Evolutionary conservation across 78 protist genomes (phyloP), one percentile per base, ranked within the genome.

Genomic region (Emiliania huxleyi): DNA sequence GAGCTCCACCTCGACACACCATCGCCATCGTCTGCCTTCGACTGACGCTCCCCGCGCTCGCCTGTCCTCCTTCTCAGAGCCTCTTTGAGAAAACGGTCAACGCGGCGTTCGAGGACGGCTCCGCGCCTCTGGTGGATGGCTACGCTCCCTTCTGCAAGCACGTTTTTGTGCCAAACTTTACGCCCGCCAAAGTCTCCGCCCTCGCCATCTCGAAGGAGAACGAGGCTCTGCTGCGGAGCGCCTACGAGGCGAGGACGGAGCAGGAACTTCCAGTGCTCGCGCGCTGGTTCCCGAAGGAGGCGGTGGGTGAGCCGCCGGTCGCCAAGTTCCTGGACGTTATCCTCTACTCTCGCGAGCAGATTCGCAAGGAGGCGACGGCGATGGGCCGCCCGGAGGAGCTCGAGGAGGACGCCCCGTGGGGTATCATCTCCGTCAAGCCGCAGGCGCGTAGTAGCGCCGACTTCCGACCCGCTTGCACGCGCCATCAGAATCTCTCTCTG

Each of bases 61-160:
- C n/a, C n/a, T n/a, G n/a, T n/a, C n/a, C n/a, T n/a, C n/a, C n/a
- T n/a, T n/a, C n/a, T n/a, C n/a, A n/a, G n/a, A n/a, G n/a, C n/a
- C n/a, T n/a, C n/a, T n/a, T n/a, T n/a, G n/a, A n/a, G n/a, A n/a
- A n/a, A n/a, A n/a, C n/a, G n/a, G n/a, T 52, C 77, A 87, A 52
- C 46, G 75, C 19, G 23, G 15, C 21, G 44, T 37, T 6, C 40
- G 69, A 26, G 23, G 15, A 3, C 6, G 29, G 40, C 44, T 29
- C 6, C 45, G 44, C 3, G 45, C 40, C 42, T 0, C 71, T 92
- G 21, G 91, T 87, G 37, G 95, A 93, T 3, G 95, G 95, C 2
- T 93, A 93, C 49, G 95, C 95, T 18, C 91, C 95, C 5, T 93
- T 93, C 22, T 93, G 95, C 95, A 93, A 93, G 90, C 89, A 81